Evolutionary conservation across 306 rosid genomes (phyloP), one percentile per base, ranked within the genome.

Genomic region (Quercus variabilis): DNA sequence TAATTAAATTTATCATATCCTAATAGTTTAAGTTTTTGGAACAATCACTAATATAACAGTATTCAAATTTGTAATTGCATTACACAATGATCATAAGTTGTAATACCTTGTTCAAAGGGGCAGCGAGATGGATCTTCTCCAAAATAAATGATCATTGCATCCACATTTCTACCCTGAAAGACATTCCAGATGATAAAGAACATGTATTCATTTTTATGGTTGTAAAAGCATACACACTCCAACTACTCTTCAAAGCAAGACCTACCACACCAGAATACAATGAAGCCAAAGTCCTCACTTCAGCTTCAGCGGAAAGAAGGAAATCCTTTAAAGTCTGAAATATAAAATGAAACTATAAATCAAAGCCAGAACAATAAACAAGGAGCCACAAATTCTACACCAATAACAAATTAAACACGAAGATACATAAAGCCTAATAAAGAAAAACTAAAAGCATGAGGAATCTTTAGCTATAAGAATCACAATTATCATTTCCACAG

Each of bases 51-150:
- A 35, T 35, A 4, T 35, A 35, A 35, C 41, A 35, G 11, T 38
- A 38, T 38, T 38, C 17, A 49, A 1, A 49, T 2, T 49, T 49
- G 13, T 13, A 49, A 11, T 3, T 12, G 15, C 54, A 49, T 49
- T 49, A 49, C 54, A 49, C 17, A 49, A 5, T 59, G 65, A 23
- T 59, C 65, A 59, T n/a, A 25, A 23, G 72, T 67, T 67, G 35
- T 20, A 75, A 69, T 68, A 94, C 98, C 97, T 90, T 94, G 98
- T 87, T 94, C 97, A 82, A 92, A 91, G 23, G 91, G 84, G 89
- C 97, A 94, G 72, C 93, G 90, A 78, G 97, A 75, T 23, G 97
- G 97, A 83, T 94, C 98, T 85, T 94, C 98, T 55, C 98, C 97
- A 78, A 94, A 94, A 80, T 94, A 94, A 85, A 94, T 86, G 82